Evolutionary conservation across 2,329 filamentous ascomycete species (phyloP), one percentile per base, ranked within the genome.

Genomic region (Pyricularia pennisetigena): DNA sequence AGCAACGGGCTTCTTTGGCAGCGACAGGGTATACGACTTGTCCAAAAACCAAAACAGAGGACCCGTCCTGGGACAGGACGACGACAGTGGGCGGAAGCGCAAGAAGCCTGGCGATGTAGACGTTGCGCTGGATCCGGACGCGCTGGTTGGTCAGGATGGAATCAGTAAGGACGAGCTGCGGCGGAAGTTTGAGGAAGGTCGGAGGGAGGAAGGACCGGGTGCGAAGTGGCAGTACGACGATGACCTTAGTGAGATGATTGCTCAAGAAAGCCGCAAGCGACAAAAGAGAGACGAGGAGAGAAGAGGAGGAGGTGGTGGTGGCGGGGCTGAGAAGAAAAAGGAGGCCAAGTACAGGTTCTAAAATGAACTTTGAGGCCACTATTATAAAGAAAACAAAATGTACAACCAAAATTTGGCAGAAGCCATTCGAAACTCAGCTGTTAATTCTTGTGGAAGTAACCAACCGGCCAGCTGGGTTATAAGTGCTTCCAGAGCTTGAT

Each of bases 31-130:
- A 20, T 99, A 99, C 79, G 94, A 99, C 79, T 85, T 99, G 26
- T 75, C 76, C 70, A 90, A 87, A 81, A 68, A 73, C 73, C 32
- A 12, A 32, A 57, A 59, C 68, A 82, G 85, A 70, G 79, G 92
- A 70, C 90, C 91, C 0, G 86, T 96, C 2, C 86, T 99, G 4
- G 95, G 94, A 12, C 85, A 87, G 71, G 92, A 96, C 28, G 91
- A 93, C 69, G 88, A 93, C 68, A 84, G 78, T 28, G 84, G 79
- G 28, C 83, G 92, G 74, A 95, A 96, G 81, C 87, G 93, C 74
- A 99, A 98, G 87, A 97, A 97, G 85, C 94, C 91, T 4, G 95
- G 94, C 59, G 95, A 99, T 76, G 86, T 99, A 28, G 95, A 99
- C 73, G 90, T 98, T 30, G 92, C 93, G 28, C 88, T 99, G 71